Percentiles rank a stretch among this genome's conserved stretches.
These are phyloP conservation scores for Aspergillus versicolor DNA, from an alignment of 2,329 filamentous ascomycete genomes.

Conservation along the genomic window DNA sequence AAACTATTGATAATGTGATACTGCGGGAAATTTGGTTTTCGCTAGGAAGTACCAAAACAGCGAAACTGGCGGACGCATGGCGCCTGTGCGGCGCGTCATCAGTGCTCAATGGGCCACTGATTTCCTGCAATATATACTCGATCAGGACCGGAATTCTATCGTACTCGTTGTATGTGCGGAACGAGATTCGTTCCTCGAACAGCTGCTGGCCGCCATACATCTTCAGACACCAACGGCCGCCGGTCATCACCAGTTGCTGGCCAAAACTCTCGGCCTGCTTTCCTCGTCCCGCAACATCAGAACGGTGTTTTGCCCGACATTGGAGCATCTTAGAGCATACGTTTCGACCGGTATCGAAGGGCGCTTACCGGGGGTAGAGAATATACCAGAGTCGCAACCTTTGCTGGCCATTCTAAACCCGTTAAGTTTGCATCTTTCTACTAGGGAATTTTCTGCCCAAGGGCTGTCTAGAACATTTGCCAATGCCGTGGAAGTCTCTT, in stretches of 20 bases:
- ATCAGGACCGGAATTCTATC: slow-evolving; percentile 56
- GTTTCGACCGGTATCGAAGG: slow-evolving; percentile 51
- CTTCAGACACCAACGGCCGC: slow-evolving; percentile 17
- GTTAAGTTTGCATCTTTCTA: slow-evolving; percentile 42
- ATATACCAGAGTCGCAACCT: slow-evolving; percentile 14
- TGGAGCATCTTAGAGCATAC: slow-evolving; percentile 75
- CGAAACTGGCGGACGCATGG: slow-evolving; percentile 12
- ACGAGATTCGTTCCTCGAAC: slow-evolving; percentile 62
- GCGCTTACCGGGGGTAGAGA: background rate
- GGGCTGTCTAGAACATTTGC: slow-evolving; percentile 48
- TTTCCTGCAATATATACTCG: slow-evolving; percentile 65
- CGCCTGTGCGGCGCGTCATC: slow-evolving; percentile 24
- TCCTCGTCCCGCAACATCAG: slow-evolving; percentile 67
- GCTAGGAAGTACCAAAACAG: background rate
- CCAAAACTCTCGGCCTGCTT: slow-evolving; percentile 67
- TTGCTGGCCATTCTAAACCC: slow-evolving; percentile 43
- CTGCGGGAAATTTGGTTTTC: background rate
- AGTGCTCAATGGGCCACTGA: slow-evolving; percentile 53
- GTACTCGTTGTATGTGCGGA: slow-evolving; percentile 71
- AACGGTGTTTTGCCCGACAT: slow-evolving; percentile 70
- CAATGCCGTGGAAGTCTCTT: slow-evolving; percentile 38
- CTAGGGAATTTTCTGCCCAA: slow-evolving; percentile 50
- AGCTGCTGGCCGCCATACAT: slow-evolving; percentile 54
- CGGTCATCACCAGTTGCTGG: slow-evolving; percentile 49
- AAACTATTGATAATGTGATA: background rate